These are phyloP conservation scores for Tetracladium marchalianum DNA, from an alignment of 495 filamentous ascomycete genomes.

Conservation along the genomic window DNA sequence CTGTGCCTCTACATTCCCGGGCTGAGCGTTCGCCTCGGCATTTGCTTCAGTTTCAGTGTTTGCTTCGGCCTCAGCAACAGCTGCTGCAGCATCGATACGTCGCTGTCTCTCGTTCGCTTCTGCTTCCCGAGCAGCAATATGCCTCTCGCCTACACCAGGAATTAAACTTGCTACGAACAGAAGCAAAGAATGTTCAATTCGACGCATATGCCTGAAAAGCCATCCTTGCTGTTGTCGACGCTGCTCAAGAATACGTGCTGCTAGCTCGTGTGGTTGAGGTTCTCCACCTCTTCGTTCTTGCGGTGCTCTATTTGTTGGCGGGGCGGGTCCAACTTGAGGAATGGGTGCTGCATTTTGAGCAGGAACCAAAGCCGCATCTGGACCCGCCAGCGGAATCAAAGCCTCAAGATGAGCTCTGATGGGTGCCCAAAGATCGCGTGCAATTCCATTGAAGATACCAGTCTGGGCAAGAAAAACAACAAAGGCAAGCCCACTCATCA, in stretches of 20 bases:
- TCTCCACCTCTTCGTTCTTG: conserved; percentile 16
- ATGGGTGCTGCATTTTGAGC: conserved; percentile 8
- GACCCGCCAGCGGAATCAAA: conserved; percentile 46
- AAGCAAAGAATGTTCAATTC: conserved; percentile 63
- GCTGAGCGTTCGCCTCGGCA: neutral
- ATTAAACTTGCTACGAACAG: conserved; percentile 79
- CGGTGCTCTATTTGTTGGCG: neutral
- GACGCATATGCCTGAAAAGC: conserved; percentile 46
- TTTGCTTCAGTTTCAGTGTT: neutral
- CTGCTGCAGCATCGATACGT: conserved; percentile 10
- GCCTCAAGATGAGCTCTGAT: conserved; percentile 63
- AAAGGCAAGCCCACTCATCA: conserved; percentile 48
- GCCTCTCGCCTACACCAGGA: conserved; percentile 75
- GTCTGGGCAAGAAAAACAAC: conserved; percentile 56
- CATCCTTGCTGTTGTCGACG: conserved; percentile 39
- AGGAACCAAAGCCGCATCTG: conserved; percentile 13
- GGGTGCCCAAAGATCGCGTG: conserved; percentile 47
- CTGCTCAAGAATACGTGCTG: conserved; percentile 43
- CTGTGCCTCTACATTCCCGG: too few relatives aligned
- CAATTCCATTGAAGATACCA: conserved; percentile 47
- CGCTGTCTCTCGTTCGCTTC: conserved; percentile 20
- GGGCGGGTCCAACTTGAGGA: neutral
- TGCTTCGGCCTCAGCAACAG: neutral
- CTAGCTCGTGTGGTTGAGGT: conserved; percentile 41
- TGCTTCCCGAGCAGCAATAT: conserved; percentile 39